Conservation (phyloP, 345 rosid species). For the Firmiana major region DNA sequence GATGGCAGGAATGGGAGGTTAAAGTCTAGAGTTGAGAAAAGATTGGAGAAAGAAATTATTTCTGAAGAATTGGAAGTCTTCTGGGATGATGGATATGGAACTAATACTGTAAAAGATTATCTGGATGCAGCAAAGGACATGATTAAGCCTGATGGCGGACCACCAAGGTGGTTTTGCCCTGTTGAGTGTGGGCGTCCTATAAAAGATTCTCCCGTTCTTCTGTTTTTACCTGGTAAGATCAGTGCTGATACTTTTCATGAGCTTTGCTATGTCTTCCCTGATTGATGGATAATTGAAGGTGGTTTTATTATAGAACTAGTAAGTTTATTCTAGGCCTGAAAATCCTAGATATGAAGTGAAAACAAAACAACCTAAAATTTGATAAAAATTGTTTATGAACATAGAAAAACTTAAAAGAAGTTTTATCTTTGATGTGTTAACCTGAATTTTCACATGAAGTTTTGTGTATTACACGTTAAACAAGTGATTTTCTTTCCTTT, state of each 20-base stretch:
- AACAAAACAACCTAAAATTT: too few species aligned
- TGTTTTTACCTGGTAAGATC: constrained; percentile 74
- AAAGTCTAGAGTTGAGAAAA: constrained; percentile 25
- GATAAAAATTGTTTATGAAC: too few species aligned
- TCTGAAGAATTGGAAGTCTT: constrained; percentile 42
- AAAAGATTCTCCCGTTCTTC: constrained; percentile 62
- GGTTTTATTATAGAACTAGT: background rate
- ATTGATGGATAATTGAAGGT: background rate
- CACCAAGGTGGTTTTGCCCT: constrained; percentile 91
- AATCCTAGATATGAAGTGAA: too few species aligned
- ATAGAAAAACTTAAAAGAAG: too few species aligned
- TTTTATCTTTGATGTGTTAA: too few species aligned
- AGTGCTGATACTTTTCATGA: background rate
- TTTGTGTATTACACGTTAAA: background rate
- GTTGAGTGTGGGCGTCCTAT: constrained; percentile 69
- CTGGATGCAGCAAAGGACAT: constrained; percentile 52
- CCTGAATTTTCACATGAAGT: too few species aligned
- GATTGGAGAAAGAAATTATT: constrained; percentile 26
- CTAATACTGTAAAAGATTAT: constrained; percentile 59
- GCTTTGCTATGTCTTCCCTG: background rate
- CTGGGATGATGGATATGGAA: constrained; percentile 92
- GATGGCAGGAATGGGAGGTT: constrained; percentile 29
- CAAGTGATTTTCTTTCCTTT: background rate
- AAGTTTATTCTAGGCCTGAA: background rate
- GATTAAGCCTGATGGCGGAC: constrained; percentile 66